These are phyloP conservation scores for Starmerella apis DNA, from an alignment of 805 yeast species.

Conservation along the genomic window DNA sequence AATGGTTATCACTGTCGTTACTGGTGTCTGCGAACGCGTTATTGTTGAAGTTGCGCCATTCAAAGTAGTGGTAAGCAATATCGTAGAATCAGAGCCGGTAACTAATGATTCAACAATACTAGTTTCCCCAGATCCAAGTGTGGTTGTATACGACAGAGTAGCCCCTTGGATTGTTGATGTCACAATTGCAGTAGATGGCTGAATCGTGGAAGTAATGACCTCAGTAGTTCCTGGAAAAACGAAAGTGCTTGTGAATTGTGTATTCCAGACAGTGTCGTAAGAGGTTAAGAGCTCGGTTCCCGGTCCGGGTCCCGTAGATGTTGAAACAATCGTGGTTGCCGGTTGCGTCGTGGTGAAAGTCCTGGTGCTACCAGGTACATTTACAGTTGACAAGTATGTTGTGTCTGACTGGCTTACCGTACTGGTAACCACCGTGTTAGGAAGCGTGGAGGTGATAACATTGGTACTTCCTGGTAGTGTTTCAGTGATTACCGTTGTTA, in stretches of 20 bases:
- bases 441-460: conserved; percentile 9
- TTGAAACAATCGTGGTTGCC: not conserved
- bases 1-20: conserved; percentile 13
- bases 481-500: not conserved
- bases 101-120: conserved; percentile 6
- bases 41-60: conserved; percentile 3
- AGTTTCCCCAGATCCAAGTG: conserved; percentile 12
- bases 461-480: conserved; percentile 13
- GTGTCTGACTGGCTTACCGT: conserved; percentile 1
- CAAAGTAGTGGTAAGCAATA: conserved; percentile 3
- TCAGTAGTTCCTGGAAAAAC: conserved; percentile 5
- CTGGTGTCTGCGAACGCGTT: conserved; percentile 5
- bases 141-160: conserved; percentile 10
- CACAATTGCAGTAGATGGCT: conserved; percentile 8
- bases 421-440: not conserved
- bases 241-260: conserved; percentile 12
- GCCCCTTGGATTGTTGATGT: conserved; percentile 14
- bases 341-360: conserved; percentile 9
- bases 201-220: conserved; percentile 4
- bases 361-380: conserved; percentile 3
- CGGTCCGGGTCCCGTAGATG: not conserved
- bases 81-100: conserved; percentile 13
- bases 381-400: conserved; percentile 6
- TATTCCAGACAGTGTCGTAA: conserved; percentile 4
- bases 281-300: conserved; percentile 11